A percentile compares a stretch with the other conserved stretches of the same genome.
Evolutionary conservation across 345 rosid species (phyloP).

Genomic region (Leavenworthia alabamica): DNA sequence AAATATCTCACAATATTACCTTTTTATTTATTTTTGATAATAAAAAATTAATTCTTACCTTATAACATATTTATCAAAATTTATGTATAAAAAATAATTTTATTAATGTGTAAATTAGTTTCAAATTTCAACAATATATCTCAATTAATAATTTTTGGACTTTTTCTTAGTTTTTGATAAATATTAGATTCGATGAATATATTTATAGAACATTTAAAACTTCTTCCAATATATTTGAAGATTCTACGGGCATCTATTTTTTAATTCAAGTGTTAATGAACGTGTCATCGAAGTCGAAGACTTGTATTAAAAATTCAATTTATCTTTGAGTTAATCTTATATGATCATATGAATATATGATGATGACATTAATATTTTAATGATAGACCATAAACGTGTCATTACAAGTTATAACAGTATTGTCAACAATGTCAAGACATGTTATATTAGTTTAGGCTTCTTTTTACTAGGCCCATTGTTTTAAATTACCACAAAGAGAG

Average conservation of each 20-base stretch:
- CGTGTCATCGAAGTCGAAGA: background rate
- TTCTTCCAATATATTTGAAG: background rate
- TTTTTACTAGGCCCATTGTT: background rate
- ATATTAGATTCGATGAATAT: background rate
- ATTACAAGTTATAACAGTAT: background rate
- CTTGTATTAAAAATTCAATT: background rate
- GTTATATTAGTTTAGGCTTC: background rate
- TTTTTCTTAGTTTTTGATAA: background rate
- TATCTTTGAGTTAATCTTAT: too few species aligned
- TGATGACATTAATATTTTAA: too few species aligned
- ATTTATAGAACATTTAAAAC: background rate
- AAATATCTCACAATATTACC: slow-evolving; percentile 12
- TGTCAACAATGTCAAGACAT: background rate
- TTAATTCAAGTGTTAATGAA: background rate
- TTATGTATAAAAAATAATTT: too few species aligned
- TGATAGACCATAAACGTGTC: too few species aligned
- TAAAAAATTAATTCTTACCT: background rate
- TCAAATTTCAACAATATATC: background rate
- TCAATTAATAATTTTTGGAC: background rate
- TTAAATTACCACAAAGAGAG: background rate
- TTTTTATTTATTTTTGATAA: background rate
- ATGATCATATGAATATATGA: too few species aligned
- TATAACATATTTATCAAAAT: background rate
- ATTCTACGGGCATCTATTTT: background rate
- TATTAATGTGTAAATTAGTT: background rate